These are phyloP conservation scores for Inga laurina DNA, from an alignment of 306 rosid genomes.

Conservation along the genomic window DNA sequence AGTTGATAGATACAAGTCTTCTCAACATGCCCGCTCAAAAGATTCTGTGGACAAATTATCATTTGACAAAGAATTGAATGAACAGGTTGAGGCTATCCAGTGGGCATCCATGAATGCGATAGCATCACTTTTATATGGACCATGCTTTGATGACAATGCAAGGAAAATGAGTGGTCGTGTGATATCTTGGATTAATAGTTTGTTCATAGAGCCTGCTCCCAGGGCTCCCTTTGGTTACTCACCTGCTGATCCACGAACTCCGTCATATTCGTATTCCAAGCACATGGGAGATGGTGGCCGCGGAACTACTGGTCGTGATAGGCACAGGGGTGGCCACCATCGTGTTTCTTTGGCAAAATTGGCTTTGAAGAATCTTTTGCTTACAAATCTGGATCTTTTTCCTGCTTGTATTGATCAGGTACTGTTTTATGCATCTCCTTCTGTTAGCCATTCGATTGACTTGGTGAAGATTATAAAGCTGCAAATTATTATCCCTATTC, in stretches of 20 bases:
- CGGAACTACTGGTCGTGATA: constrained; percentile 86
- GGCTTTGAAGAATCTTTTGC: constrained; percentile 91
- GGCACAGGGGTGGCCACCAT: constrained; percentile 83
- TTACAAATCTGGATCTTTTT: constrained; percentile 94
- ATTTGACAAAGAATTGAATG: constrained; percentile 94
- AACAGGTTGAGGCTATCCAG: constrained; percentile 97
- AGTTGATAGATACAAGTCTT: constrained; percentile 95
- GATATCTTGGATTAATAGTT: constrained; percentile 92
- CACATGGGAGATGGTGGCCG: constrained; percentile 82
- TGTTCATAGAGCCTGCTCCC: constrained; percentile 89
- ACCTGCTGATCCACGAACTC: constrained; percentile 98
- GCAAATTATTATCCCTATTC: constrained; percentile 20
- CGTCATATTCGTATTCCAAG: constrained; percentile 93
- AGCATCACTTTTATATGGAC: constrained; percentile 96
- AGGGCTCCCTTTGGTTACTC: constrained; percentile 99
- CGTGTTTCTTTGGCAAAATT: constrained; percentile 90
- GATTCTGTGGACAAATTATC: constrained; percentile 96
- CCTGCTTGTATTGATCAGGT: constrained; percentile 99
- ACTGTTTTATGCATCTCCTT: constrained; percentile 24
- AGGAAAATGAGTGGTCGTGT: constrained; percentile 99
- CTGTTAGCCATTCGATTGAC: neutral
- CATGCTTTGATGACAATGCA: constrained; percentile 98
- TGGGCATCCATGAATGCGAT: constrained; percentile 99
- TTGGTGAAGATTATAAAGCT: constrained; percentile 18
- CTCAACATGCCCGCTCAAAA: constrained; percentile 95